Base-by-base conservation (phyloP, 1,139 yeast genomes). In the Candida freyschussii region DNA sequence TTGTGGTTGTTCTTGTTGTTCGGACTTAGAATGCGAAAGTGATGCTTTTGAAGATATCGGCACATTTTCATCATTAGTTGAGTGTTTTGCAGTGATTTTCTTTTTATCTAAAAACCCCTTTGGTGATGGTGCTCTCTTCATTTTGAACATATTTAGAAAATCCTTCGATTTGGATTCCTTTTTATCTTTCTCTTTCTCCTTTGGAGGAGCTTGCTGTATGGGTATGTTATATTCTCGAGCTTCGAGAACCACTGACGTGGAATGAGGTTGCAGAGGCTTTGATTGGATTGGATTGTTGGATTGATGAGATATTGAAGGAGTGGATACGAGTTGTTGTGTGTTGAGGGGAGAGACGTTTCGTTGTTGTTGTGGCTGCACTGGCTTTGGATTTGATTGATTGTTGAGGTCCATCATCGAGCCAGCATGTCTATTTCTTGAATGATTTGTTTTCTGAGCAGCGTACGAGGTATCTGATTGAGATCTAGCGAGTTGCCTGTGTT, bases 341-440 rank as follows among this genome's bases (percentile, higher is more conserved):
- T n/a, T n/a, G n/a, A n/a, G n/a, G n/a, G n/a, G n/a, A n/a, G n/a
- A n/a, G n/a, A n/a, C n/a, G n/a, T n/a, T n/a, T n/a, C n/a, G n/a
- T n/a, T n/a, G n/a, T n/a, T n/a, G n/a, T n/a, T n/a, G n/a, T n/a
- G n/a, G n/a, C n/a, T n/a, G n/a, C n/a, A n/a, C n/a, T n/a, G n/a
- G n/a, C n/a, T n/a, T n/a, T n/a, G n/a, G n/a, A n/a, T n/a, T n/a
- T n/a, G n/a, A n/a, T n/a, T n/a, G 16, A 15, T 24, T 25, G 12
- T 29, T 38, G 13, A 42, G 16, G 23, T 27, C 36, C 17, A 48
- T 45, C 16, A 39, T 17, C 6, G 55, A 48, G 2, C 55, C 54
- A 14, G 47, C 45, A 25, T 50, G 50, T 40, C 56, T 47, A 28
- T 48, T 48, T 33, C 55, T 40, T 13, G 50, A 36, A 34, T 51